These are phyloP conservation scores for Penicillium daleae DNA, from an alignment of 495 filamentous ascomycete genomes.

Conservation along the genomic window DNA sequence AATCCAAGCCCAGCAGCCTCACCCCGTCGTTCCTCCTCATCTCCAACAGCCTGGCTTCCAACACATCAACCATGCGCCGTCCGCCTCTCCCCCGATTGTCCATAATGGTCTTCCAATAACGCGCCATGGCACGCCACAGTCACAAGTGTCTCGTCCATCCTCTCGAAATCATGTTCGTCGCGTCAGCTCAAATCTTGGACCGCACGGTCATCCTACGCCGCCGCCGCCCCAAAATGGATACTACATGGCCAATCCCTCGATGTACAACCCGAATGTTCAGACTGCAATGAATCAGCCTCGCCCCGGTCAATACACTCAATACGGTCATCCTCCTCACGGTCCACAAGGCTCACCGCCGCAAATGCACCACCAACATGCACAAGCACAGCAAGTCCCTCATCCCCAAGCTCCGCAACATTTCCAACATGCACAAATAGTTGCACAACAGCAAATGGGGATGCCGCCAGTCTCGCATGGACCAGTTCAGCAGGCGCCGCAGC, in stretches of 20 bases:
- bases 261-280: conserved; percentile 76
- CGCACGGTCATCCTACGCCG: conserved; percentile 62
- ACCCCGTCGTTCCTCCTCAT: conserved; percentile 67
- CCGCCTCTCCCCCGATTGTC: conserved; percentile 84
- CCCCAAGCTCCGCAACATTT: conserved; percentile 43
- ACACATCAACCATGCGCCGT: conserved; percentile 84
- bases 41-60: conserved; percentile 76
- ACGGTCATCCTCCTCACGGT: conserved; percentile 46
- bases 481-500: conserved; percentile 64
- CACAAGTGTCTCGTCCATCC: conserved; percentile 76
- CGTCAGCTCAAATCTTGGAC: conserved; percentile 73
- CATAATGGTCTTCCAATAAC: conserved; percentile 72
- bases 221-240: conserved; percentile 75
- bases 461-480: conserved; percentile 55
- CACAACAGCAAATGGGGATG: conserved; percentile 38
- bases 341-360: conserved; percentile 37
- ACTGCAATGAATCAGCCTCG: conserved; percentile 46
- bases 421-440: conserved; percentile 43
- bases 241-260: conserved; percentile 82
- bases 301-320: conserved; percentile 53
- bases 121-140: conserved; percentile 79
- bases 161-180: conserved; percentile 80
- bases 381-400: conserved; percentile 39
- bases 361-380: conserved; percentile 39
- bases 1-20: conserved; percentile 50